phyloP scores from a whole-genome alignment of 177 flowering plant species.

The Vitis hybrid region DNA sequence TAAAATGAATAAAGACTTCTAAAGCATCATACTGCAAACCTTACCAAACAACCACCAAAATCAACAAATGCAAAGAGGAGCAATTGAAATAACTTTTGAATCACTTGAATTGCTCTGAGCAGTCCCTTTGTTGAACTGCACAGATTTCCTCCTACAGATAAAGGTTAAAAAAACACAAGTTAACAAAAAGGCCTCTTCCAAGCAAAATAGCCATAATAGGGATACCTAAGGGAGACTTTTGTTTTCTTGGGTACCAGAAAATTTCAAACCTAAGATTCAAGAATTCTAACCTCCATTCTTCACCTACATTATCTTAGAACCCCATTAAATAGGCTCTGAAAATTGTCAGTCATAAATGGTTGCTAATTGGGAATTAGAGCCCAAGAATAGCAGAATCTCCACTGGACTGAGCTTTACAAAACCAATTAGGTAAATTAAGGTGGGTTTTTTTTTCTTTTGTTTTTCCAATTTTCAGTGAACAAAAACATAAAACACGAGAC shows the following conservation, averaged over 20 bases:
- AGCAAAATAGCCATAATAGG: too few species aligned
- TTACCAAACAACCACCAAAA: background rate
- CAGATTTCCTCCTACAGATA: conserved; percentile 24
- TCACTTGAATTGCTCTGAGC: conserved; percentile 1
- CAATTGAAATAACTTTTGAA: conserved; percentile 18
- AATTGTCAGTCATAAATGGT: too few species aligned
- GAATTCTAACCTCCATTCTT: background rate
- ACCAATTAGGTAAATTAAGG: background rate
- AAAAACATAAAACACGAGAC: background rate
- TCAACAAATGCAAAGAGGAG: background rate
- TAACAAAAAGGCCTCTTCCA: background rate
- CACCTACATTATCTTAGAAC: too few species aligned
- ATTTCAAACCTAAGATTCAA: conserved; percentile 9
- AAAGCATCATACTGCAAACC: background rate
- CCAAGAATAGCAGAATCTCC: too few species aligned
- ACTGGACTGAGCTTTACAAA: too few species aligned
- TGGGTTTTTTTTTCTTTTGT: background rate
- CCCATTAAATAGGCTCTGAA: too few species aligned
- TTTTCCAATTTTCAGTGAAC: too few species aligned
- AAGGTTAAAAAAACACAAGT: background rate
- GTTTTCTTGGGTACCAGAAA: too few species aligned
- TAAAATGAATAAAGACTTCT: background rate
- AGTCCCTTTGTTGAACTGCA: conserved; percentile 13
- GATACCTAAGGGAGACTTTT: too few species aligned
- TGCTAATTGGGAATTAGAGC: too few species aligned